Evolutionary conservation across 78 protist genomes (phyloP), one percentile per base, ranked within the genome.

Genomic region (Cavenderia fasciculata): DNA sequence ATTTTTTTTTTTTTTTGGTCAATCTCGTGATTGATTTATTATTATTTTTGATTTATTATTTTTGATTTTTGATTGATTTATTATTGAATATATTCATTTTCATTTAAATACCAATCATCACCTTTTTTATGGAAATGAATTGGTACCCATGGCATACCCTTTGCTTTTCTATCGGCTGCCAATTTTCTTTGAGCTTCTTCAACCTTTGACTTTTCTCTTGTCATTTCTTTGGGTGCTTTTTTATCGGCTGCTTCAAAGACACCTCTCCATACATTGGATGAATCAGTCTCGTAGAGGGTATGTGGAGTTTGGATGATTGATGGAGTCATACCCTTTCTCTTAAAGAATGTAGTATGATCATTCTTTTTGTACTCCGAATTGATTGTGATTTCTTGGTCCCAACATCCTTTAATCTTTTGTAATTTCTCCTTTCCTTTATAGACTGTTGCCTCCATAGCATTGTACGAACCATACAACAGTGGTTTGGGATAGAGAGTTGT

Each of bases 161-260:
- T 38, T 27, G 46, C 36, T 61, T 44, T 59, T 34, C 87, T 31
- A 27, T 65, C 38, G 19, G 74, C 75, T 6, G 87, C 65, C 0
- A 78, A 11, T 52, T 78, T 78, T 52, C 87, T 46, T 78, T 78
- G 87, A 36, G 27, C 87, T 41, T 78, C 87, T 52, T 78, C 87
- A 11, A 78, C 87, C 27, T 65, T 78, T 5, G 27, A 19, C 56
- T 78, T 78, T 21, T 78, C 87, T 52, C n/a, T 41, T 5, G 77
- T 63, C 33, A 78, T 59, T 23, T 8, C 29, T 62, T 65, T 78
- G 10, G 36, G 38, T 46, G 44, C 62, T 4, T 18, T 18, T 14
- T 16, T 51, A 21, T 62, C 25, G 43, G 7, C 11, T 2, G 59
- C 87, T 4, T 65, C 87, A 40, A 78, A 65, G 21, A 78, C 70